phyloP scores from a whole-genome alignment of 441 rosid genomes.

The Arabidopsis lyrata region DNA sequence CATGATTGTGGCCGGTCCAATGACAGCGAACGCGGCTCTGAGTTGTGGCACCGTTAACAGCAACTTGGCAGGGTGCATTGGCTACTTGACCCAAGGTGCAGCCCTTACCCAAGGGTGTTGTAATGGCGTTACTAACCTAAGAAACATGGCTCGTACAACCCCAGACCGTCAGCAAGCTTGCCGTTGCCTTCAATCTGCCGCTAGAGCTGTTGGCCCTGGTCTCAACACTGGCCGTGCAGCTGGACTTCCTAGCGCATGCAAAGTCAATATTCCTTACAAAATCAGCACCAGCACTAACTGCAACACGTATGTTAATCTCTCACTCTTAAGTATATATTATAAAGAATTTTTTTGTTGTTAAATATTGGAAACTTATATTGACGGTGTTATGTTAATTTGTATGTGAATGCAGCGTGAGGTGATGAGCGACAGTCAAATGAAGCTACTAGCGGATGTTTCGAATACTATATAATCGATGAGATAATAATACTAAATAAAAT shows the following conservation, averaged over 20 bases:
- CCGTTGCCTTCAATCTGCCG: conserved; percentile 48
- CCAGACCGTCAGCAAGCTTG: conserved; percentile 58
- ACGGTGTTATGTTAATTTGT: conserved; percentile 21
- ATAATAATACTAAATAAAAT: conserved; percentile 38
- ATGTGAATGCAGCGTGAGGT: conserved; percentile 40
- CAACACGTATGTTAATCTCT: conserved; percentile 39
- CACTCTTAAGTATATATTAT: background rate
- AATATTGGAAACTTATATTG: conserved; percentile 1
- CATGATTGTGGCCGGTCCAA: conserved; percentile 50
- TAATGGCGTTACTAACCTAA: conserved; percentile 44
- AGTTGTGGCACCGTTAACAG: conserved; percentile 37
- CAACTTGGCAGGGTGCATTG: conserved; percentile 30
- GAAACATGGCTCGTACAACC: conserved; percentile 47
- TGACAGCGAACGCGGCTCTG: conserved; percentile 42
- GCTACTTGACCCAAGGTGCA: conserved; percentile 10
- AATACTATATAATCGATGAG: conserved; percentile 12
- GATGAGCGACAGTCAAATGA: conserved; percentile 22
- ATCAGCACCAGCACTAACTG: conserved; percentile 60
- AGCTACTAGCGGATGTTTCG: conserved; percentile 31
- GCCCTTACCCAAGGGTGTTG: conserved; percentile 42
- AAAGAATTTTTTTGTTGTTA: background rate
- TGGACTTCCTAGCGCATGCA: conserved; percentile 49
- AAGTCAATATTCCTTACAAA: conserved; percentile 53
- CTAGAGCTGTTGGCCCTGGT: background rate
- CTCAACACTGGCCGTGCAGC: conserved; percentile 35